These are phyloP conservation scores for Canavalia gladiata DNA, from an alignment of 306 rosid genomes.

Conservation along the genomic window DNA sequence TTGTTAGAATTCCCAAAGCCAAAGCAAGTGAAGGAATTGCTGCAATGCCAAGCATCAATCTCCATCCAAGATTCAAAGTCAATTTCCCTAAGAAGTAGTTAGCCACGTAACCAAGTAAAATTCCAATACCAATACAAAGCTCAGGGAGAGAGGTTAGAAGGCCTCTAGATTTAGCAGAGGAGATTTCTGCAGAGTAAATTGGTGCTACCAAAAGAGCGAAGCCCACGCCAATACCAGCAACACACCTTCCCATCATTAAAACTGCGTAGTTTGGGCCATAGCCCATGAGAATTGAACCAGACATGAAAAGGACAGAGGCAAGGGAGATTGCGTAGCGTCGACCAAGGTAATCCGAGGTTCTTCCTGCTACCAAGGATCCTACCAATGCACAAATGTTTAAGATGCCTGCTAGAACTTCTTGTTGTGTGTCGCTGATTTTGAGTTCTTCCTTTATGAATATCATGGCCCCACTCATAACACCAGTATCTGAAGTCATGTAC, in stretches of 20 bases:
- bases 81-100: slow-evolving; percentile 67
- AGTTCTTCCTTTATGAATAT: slow-evolving; percentile 82
- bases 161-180: slow-evolving; percentile 67
- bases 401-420: slow-evolving; percentile 72
- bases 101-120: slow-evolving; percentile 65
- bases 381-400: slow-evolving; percentile 69
- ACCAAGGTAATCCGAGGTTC: slow-evolving; percentile 73
- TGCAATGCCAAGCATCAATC: slow-evolving; percentile 78
- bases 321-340: slow-evolving; percentile 69
- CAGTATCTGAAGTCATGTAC: slow-evolving; percentile 61
- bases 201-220: slow-evolving; percentile 82
- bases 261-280: slow-evolving; percentile 67
- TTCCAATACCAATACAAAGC: slow-evolving; percentile 75
- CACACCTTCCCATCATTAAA: slow-evolving; percentile 66
- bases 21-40: slow-evolving; percentile 70
- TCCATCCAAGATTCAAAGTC: slow-evolving; percentile 69
- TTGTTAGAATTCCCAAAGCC: slow-evolving; percentile 53
- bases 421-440: slow-evolving; percentile 64
- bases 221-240: slow-evolving; percentile 79
- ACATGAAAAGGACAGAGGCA: slow-evolving; percentile 65
- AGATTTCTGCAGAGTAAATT: slow-evolving; percentile 77
- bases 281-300: slow-evolving; percentile 77
- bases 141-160: slow-evolving; percentile 69
- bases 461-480: slow-evolving; percentile 92
- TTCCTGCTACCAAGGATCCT: slow-evolving; percentile 71